phyloP scores from a whole-genome alignment of 768 basidiomycete genomes.

The Tricholoma sp. region DNA sequence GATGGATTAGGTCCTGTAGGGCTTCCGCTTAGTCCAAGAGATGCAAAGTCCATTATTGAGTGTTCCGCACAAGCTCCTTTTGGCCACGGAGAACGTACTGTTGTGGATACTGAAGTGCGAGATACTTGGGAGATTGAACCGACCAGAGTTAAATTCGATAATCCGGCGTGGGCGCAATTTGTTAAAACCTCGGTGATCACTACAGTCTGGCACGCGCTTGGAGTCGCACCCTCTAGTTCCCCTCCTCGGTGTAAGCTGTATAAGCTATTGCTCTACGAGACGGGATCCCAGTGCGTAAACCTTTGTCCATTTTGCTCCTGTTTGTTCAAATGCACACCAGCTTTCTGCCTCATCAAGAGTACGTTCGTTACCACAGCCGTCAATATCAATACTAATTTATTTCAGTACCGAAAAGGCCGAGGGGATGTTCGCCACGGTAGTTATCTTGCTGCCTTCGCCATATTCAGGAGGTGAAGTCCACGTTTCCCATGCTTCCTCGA shows the following conservation, averaged over 20 bases:
- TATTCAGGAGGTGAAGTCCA: conserved; percentile 43
- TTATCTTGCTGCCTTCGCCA: conserved; percentile 41
- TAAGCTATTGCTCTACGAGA: conserved; percentile 44
- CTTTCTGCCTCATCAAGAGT: conserved; percentile 46
- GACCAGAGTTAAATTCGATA: conserved; percentile 31
- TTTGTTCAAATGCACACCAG: conserved; percentile 16
- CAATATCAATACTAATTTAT: not conserved
- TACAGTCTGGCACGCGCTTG: conserved; percentile 31
- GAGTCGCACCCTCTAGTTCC: conserved; percentile 24
- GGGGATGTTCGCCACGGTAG: conserved; percentile 49
- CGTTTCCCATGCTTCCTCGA: conserved; percentile 31
- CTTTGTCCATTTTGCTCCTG: not conserved
- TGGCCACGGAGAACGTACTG: conserved; percentile 37
- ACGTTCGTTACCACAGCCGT: conserved; percentile 9
- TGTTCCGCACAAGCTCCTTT: conserved; percentile 36
- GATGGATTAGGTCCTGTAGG: conserved; percentile 37
- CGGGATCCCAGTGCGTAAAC: conserved; percentile 41
- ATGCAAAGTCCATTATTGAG: conserved; percentile 33
- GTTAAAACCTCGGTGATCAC: conserved; percentile 23
- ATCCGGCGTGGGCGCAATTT: conserved; percentile 35
- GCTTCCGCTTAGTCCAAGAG: conserved; percentile 35
- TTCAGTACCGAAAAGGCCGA: conserved; percentile 39
- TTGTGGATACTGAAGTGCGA: conserved; percentile 38
- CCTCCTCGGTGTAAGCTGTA: conserved; percentile 35
- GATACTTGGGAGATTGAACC: conserved; percentile 51